Base-by-base conservation (phyloP, 768 basidiomycete species). In the Crucibulum laeve region DNA sequence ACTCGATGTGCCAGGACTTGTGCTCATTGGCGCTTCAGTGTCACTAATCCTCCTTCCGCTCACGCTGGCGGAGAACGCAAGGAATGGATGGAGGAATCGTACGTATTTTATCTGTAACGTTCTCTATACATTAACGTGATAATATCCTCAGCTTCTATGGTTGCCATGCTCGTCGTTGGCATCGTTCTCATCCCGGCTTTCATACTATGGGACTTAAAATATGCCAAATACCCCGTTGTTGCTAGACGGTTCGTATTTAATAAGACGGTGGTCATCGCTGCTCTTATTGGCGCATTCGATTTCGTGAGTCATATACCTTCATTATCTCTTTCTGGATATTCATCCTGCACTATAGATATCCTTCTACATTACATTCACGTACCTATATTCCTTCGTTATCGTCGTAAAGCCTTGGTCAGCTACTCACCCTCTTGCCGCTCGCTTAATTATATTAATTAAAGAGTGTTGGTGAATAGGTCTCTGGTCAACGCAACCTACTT, bases 301-400 rank as follows among this genome's bases (percentile, higher is more conserved):
- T 82, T 82, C 47, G 77, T 82, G 49, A 48, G 68, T 55, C 5
- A 7, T 25, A 18, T 46, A 21, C 18, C 18, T 4, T 15, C 21
- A 18, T 37, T 36, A 2, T 22, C 2, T 4, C 35, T 17, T 1
- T 1, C 14, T 11, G 5, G 5, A 25, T 14, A 33, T 35, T 42
- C 25, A 43, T 46, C 49, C n/a, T 21, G 14, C n/a, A 35, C 25
- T 5, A 4, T 43, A 82, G 80, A 53, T 77, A 52, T 79, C 80
- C 2, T 82, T 77, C 64, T 82, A 77, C 67, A 70, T 90, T 36
- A 82, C 85, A 0, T 83, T 66, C 60, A 80, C 82, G 7, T 89
- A 88, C 55, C 75, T 87, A 14, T 89, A 79, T 65, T 83, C 82
- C 2, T 87, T 80, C 59, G 71, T 84, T 28, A 44, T 76, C 7